Conservation (phyloP, 2,329 filamentous ascomycete species). For the Pseudogymnoascus sp. region DNA sequence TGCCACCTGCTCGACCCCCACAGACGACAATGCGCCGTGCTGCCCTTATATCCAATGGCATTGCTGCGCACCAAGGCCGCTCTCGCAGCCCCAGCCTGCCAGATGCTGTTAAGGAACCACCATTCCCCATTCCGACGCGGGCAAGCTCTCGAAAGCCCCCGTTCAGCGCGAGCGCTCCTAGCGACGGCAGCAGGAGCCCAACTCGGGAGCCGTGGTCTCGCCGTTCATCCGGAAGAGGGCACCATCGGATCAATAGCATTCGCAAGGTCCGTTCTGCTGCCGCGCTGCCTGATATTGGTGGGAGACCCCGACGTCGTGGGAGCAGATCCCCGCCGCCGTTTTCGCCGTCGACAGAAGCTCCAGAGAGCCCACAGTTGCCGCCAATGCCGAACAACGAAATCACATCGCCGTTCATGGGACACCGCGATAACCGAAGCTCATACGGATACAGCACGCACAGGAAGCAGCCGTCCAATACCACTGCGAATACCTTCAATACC, state of each 20-base stretch:
- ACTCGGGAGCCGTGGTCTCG: conserved; percentile 51
- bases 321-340: conserved; percentile 58
- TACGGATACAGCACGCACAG: conserved; percentile 39
- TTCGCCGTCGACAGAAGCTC: conserved; percentile 57
- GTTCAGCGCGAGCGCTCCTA: conserved; percentile 51
- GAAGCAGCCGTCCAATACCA: conserved; percentile 52
- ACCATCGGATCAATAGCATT: conserved; percentile 51
- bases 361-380: conserved; percentile 62
- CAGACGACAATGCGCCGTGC: conserved; percentile 60
- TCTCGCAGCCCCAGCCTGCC: conserved; percentile 57
- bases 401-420: conserved; percentile 44
- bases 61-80: conserved; percentile 56
- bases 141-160: conserved; percentile 75
- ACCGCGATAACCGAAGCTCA: conserved; percentile 29
- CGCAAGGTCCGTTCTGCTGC: conserved; percentile 82
- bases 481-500: conserved; percentile 26
- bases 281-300: conserved; percentile 50
- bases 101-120: conserved; percentile 54
- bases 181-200: conserved; percentile 70
- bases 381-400: conserved; percentile 67
- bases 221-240: conserved; percentile 39
- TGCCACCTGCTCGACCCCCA: conserved; percentile 18
- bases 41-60: conserved; percentile 72
- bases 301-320: conserved; percentile 39
- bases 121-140: conserved; percentile 84